Percentiles rank a stretch among this genome's conserved stretches.
Conservation (phyloP, 2,329 filamentous ascomycete species). For the Trichoderma cornu-damae region DNA sequence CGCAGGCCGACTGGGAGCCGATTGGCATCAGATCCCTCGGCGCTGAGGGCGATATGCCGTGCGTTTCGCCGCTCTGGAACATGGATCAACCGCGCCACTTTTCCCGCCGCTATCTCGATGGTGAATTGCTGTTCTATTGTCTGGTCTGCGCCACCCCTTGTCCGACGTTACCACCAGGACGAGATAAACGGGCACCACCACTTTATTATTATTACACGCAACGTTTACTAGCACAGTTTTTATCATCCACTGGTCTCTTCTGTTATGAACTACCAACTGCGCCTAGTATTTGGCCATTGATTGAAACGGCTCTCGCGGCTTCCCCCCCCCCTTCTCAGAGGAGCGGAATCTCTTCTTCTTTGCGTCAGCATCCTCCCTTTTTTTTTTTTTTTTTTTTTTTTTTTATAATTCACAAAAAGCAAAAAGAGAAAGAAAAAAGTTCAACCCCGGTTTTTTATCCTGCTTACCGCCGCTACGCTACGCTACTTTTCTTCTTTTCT, state of each 20-base stretch:
- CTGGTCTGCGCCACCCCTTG: constrained; percentile 15
- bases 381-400: not conserved
- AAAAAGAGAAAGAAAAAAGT: no score
- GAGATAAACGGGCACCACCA: constrained; percentile 14
- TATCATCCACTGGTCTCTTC: not conserved
- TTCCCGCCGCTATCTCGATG: not conserved
- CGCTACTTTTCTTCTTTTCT: not conserved
- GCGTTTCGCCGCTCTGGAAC: not conserved
- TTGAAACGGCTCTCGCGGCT: not conserved
- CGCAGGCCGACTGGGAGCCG: not conserved
- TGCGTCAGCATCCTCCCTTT: not conserved
- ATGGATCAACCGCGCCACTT: not conserved
- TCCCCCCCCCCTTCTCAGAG: not conserved
- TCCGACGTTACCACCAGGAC: constrained; percentile 1
- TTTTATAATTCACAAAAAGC: not conserved
- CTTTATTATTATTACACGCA: not conserved
- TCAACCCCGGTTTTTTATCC: not conserved
- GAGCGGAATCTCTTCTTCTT: not conserved
- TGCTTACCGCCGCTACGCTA: not conserved
- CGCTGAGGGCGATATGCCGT: not conserved
- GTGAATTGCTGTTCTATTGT: not conserved
- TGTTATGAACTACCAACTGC: not conserved
- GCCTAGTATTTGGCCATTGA: not conserved
- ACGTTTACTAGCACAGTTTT: constrained; percentile 1
- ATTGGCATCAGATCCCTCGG: constrained; percentile 11